A percentile compares a stretch with the other conserved stretches of the same genome.
Evolutionary conservation across 2,329 filamentous ascomycete species (phyloP).

Genomic region (Diaporthe vaccinii): DNA sequence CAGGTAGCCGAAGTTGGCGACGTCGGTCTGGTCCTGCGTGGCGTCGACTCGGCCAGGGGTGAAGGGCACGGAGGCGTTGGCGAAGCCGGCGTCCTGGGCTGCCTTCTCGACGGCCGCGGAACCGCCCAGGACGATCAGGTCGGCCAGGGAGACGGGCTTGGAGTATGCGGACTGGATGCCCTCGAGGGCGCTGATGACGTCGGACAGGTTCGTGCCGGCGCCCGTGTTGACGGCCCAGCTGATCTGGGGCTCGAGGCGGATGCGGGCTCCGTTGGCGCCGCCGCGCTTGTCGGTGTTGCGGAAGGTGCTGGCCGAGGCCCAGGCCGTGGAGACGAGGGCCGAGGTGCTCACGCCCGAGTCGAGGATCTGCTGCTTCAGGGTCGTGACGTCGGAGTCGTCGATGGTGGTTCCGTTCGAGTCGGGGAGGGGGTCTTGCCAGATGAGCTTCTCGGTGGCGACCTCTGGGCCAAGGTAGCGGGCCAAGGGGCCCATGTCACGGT

Average conservation of each 20-base stretch:
- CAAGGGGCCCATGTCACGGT: constrained; percentile 80
- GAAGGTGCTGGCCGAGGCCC: constrained; percentile 77
- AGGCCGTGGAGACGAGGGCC: constrained; percentile 75
- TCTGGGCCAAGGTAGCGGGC: constrained; percentile 79
- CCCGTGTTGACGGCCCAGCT: constrained; percentile 81
- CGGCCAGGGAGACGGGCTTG: constrained; percentile 80
- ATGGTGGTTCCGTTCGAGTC: constrained; percentile 66
- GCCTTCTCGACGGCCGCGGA: constrained; percentile 78
- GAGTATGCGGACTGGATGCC: constrained; percentile 48
- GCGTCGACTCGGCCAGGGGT: constrained; percentile 78
- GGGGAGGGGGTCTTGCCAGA: constrained; percentile 81
- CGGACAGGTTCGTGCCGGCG: constrained; percentile 72
- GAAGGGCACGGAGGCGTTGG: constrained; percentile 73
- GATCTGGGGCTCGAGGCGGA: constrained; percentile 77
- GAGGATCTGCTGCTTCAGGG: constrained; percentile 76
- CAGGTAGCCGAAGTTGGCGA: constrained; percentile 70
- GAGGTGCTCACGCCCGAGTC: constrained; percentile 67
- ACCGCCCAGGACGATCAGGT: constrained; percentile 79
- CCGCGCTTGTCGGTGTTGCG: constrained; percentile 82
- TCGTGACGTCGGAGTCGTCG: constrained; percentile 68
- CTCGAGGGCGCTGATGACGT: constrained; percentile 68
- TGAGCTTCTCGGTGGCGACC: constrained; percentile 72
- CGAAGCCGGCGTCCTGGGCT: constrained; percentile 50
- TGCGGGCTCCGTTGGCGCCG: constrained; percentile 81
- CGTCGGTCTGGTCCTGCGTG: constrained; percentile 77